phyloP scores from a whole-genome alignment of 176 grass and related monocot species.

The sorghum (Sorghum bicolor) region DNA sequence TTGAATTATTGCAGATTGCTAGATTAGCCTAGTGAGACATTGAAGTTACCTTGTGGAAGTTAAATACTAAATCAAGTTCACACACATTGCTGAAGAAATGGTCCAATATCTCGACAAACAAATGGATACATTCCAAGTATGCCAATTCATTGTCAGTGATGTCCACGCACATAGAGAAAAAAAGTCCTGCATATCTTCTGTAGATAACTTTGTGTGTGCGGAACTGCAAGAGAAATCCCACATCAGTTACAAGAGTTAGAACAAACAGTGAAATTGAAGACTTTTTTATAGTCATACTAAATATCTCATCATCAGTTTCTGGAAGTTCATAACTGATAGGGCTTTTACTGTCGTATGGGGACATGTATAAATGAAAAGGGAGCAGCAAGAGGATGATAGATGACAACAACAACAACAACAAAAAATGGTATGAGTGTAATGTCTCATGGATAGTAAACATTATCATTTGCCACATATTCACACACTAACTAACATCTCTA shows the following conservation, averaged over 20 bases:
- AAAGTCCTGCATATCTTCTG: slow-evolving; percentile 96
- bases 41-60: slow-evolving; percentile 86
- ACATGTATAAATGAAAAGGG: background rate
- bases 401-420: background rate
- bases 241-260: background rate
- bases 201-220: slow-evolving; percentile 98
- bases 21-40: background rate
- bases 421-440: background rate
- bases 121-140: slow-evolving; percentile 96
- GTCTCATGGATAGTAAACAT: background rate
- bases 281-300: background rate
- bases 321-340: background rate
- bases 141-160: slow-evolving; percentile 98
- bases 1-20: background rate
- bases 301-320: background rate
- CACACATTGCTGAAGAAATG: slow-evolving; percentile 99
- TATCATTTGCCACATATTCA: background rate
- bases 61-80: slow-evolving; percentile 97
- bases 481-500: background rate
- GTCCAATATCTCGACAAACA: slow-evolving; percentile 99
- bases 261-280: background rate
- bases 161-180: slow-evolving; percentile 98
- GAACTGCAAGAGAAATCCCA: slow-evolving; percentile 39
- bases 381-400: background rate
- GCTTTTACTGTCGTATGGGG: background rate